phyloP scores from a whole-genome alignment of 2,329 filamentous ascomycete genomes.

The Scopulariopsis brevicaulis region DNA sequence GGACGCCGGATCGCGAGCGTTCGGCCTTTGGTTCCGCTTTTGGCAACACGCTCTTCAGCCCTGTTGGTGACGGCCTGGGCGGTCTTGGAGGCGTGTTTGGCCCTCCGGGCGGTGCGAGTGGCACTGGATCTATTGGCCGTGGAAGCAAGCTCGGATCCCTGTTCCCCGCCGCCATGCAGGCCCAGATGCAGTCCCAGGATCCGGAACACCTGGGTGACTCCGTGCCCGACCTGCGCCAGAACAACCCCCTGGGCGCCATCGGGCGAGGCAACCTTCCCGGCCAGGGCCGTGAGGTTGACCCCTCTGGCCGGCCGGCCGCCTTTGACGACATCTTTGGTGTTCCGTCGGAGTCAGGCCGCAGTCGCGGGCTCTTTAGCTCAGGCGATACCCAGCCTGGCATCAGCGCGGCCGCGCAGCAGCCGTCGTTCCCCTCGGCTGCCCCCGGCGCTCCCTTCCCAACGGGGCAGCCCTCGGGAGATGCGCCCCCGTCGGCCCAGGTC shows the following conservation, averaged over 20 bases:
- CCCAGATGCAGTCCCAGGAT: conserved; percentile 71
- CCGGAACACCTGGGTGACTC: conserved; percentile 49
- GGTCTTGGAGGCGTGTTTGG: conserved; percentile 60
- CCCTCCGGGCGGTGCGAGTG: conserved; percentile 36
- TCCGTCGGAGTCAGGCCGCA: conserved; percentile 16
- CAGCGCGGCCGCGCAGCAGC: not conserved
- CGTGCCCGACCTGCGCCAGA: conserved; percentile 46
- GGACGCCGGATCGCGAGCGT: conserved; percentile 57
- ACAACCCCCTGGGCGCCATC: conserved; percentile 54
- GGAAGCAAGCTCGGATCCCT: conserved; percentile 76
- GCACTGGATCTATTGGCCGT: conserved; percentile 51
- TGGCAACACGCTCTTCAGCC: conserved; percentile 70
- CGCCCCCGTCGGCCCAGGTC: conserved; percentile 55
- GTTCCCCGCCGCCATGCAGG: conserved; percentile 82
- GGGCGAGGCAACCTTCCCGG: conserved; percentile 48
- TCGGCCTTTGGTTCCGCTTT: conserved; percentile 48
- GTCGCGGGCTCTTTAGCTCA: conserved; percentile 23
- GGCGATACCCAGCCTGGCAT: conserved; percentile 22
- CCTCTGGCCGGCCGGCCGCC: conserved; percentile 41
- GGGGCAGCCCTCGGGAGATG: conserved; percentile 21
- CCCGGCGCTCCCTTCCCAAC: conserved; percentile 13
- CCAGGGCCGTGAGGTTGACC: conserved; percentile 44
- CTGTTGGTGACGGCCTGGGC: conserved; percentile 66
- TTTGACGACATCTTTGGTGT: conserved; percentile 43
- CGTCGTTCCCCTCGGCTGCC: not conserved